Evolutionary conservation across 805 yeast species (phyloP), one percentile per base, ranked within the genome.

Genomic region (Candida cerambycidarum): DNA sequence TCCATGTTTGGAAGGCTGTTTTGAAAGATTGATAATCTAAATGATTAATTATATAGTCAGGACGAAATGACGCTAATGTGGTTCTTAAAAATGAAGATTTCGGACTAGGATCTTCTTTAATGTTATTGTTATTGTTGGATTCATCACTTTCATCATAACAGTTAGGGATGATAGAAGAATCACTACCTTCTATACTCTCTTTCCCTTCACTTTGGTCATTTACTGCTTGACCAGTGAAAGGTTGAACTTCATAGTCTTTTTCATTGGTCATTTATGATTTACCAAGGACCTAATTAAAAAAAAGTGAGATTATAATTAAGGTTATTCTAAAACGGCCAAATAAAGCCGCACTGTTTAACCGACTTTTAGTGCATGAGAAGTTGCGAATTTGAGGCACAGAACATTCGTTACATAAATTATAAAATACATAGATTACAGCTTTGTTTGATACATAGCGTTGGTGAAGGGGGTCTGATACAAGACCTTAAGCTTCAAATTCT

Each of bases 1-100:
- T 32, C 57, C 61, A 64, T 2, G 65, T 58, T 15, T 61, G 50
- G 7, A 55, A 27, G 2, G 48, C 55, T 0, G 54, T 39, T 37
- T 61, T 61, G 39, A 61, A 53, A 7, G 67, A 62, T 1, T 34
- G 46, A 40, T 48, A 52, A 36, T 56, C 56, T 25, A 61, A 39
- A 43, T 62, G 65, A 31, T 62, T 56, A 2, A 59, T 19, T 2
- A 64, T 29, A 40, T 53, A 63, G 25, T 39, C 51, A 1, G 69
- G 69, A 15, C 54, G 40, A 3, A 52, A 14, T 13, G 35, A 39
- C 6, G 25, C 39, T 12, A 43, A 8, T 3, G 36, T 25, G 21
- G 43, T 39, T 27, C 58, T 44, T 43, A 54, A 41, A 12, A 51
- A 17, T 5, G 58, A 36, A n/a, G 24, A 15, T 15, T 46, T 46